Base-by-base conservation (phyloP, 2,329 filamentous ascomycete genomes). In the Talaromyces sp. region DNA sequence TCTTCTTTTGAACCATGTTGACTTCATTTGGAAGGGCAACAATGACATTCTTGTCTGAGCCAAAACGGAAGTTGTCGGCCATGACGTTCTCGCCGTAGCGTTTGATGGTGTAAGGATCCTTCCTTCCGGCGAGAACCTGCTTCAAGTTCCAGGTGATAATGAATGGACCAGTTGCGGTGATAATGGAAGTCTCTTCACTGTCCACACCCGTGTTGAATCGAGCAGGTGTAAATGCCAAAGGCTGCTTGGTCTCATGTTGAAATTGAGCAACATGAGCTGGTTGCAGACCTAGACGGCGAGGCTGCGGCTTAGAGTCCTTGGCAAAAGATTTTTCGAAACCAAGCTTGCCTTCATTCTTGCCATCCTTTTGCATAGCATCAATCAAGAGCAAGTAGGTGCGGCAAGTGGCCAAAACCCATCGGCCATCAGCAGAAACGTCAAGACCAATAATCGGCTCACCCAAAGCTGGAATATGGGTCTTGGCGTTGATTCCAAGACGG, bases 1-100 rank as follows among this genome's bases (percentile, higher is more conserved):
- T 89, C 71, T 90, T 86, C 78, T 94, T 93, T 54, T 89, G 90
- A 13, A 99, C 92, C 93, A 98, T 98, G 78, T 97, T 96, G 70
- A 99, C 95, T 77, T 98, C 93, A 75, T 99, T 97, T 2, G 95
- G 93, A 68, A 99, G 82, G 0, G 95, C 95, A 41, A 99, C 94
- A 73, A 99, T 97, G 72, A 99, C 92, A 73, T 97, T 97, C 86
- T 97, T 96, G 78, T 99, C 95, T 5, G 90, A 93, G 56, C 94
- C 94, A 73, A 93, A 99, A 73, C 95, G 93, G 87, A 99, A 99
- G 77, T 99, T 96, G 77, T 99, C 95, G 3, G 95, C 95, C 84
- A 96, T 97, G 74, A 99, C 93, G 68, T 96, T 90, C 73, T 99
- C 95, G 0, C 88, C 86, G 75, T 99, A 99, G 17, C 95, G 90